Evolutionary conservation across 176 grass and related monocot species (phyloP).

Genomic region (Ensete glaucum): DNA sequence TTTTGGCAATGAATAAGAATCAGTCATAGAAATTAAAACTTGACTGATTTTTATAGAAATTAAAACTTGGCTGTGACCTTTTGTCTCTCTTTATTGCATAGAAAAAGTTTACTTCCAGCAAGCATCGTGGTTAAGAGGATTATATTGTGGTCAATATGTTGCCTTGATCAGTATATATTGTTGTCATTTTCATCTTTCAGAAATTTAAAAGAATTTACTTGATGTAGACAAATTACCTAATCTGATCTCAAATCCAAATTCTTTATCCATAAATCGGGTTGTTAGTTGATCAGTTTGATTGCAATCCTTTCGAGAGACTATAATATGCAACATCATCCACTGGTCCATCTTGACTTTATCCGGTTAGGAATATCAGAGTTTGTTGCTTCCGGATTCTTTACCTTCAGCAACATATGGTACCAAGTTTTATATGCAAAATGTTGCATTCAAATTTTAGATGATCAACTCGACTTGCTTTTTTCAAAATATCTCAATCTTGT

Average conservation of each 20-base stretch:
- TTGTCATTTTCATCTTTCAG: background rate
- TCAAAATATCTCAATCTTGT: too few relatives aligned
- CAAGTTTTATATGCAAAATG: background rate
- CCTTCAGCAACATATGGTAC: background rate
- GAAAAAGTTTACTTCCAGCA: background rate
- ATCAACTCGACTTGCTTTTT: too few relatives aligned
- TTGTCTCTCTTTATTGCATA: background rate
- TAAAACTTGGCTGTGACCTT: background rate
- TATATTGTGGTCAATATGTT: background rate
- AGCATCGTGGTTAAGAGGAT: background rate
- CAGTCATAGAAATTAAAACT: too few relatives aligned
- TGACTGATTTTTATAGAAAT: too few relatives aligned
- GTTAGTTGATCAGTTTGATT: background rate
- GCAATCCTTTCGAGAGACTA: background rate
- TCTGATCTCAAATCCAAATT: background rate
- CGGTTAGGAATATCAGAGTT: background rate
- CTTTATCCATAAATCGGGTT: background rate
- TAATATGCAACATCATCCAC: background rate
- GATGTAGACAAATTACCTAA: background rate
- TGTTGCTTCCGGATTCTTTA: background rate
- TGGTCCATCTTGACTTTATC: background rate
- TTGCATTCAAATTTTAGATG: background rate
- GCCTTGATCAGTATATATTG: background rate
- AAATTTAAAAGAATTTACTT: background rate
- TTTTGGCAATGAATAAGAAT: too few relatives aligned